These are phyloP conservation scores for Aspergillus spinulosporus DNA, from an alignment of 2,329 filamentous ascomycete genomes.

Conservation along the genomic window DNA sequence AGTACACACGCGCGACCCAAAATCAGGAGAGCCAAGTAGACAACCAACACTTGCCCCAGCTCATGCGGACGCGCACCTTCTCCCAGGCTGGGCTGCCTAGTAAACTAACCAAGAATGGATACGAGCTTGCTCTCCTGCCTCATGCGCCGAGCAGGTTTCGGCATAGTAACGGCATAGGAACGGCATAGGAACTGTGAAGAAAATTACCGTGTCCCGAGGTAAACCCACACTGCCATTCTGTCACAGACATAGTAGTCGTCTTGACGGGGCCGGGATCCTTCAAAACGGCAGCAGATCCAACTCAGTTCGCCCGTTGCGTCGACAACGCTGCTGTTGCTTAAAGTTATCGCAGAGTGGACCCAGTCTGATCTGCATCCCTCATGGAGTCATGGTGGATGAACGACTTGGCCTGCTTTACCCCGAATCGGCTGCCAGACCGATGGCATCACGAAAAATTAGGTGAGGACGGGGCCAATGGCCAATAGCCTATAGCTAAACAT, in stretches of 20 bases:
- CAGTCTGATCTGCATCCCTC: neutral
- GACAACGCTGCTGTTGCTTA: neutral
- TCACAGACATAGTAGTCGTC: neutral
- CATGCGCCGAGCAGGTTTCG: neutral
- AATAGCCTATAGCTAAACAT: neutral
- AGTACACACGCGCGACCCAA: neutral
- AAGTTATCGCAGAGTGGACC: conserved; percentile 7
- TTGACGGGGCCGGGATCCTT: neutral
- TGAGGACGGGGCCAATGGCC: neutral
- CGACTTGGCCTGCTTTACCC: conserved; percentile 7
- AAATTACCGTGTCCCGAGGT: no score
- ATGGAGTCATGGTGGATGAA: neutral
- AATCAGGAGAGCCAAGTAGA: neutral
- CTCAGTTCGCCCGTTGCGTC: neutral
- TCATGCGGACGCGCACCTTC: neutral
- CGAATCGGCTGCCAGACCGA: conserved; percentile 17
- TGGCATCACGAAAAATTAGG: conserved; percentile 7
- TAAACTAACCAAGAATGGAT: conserved; percentile 1
- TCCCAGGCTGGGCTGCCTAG: neutral
- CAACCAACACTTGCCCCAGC: neutral
- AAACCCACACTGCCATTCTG: neutral
- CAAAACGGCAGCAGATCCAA: neutral
- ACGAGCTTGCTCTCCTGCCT: neutral
- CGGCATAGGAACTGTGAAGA: no score
- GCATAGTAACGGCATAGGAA: no score